Percentiles rank a stretch among this genome's conserved stretches.
phyloP scores from a whole-genome alignment of 2,329 filamentous ascomycete species.

The Knufia petricola region DNA sequence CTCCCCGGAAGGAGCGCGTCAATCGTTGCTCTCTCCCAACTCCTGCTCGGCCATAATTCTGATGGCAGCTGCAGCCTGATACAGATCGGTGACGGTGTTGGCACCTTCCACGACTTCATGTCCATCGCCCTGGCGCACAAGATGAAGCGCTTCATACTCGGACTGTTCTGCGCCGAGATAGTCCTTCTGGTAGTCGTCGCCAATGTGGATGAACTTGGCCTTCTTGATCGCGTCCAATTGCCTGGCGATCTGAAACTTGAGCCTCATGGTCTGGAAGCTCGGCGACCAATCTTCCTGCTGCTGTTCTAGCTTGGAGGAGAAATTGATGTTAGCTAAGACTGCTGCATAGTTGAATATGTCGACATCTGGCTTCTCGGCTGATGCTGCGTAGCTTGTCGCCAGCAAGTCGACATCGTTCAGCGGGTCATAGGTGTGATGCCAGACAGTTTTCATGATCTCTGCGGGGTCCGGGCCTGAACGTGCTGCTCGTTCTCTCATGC shows the following conservation, averaged over 20 bases:
- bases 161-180: constrained; percentile 14
- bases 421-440: constrained; percentile 10
- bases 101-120: background rate
- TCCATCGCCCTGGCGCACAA: constrained; percentile 1
- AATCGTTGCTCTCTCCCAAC: background rate
- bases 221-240: constrained; percentile 11
- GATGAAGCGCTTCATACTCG: constrained; percentile 3
- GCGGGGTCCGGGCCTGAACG: constrained; percentile 22
- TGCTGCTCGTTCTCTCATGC: constrained; percentile 8
- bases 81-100: constrained; percentile 1
- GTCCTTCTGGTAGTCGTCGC: constrained; percentile 36
- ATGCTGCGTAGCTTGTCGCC: constrained; percentile 39
- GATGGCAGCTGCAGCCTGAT: constrained; percentile 6
- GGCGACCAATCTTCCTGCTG: constrained; percentile 4
- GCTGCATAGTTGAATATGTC: constrained; percentile 32
- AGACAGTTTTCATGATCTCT: constrained; percentile 18
- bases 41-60: constrained; percentile 1
- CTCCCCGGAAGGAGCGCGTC: background rate
- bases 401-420: constrained; percentile 34
- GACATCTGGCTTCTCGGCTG: constrained; percentile 34
- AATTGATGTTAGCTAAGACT: constrained; percentile 11
- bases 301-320: constrained; percentile 13
- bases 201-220: constrained; percentile 31
- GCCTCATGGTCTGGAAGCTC: background rate
- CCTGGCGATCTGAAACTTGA: constrained; percentile 19